Evolutionary conservation across 2,329 filamentous ascomycete genomes (phyloP).

Genomic region (Tolypocladium endophyticum): DNA sequence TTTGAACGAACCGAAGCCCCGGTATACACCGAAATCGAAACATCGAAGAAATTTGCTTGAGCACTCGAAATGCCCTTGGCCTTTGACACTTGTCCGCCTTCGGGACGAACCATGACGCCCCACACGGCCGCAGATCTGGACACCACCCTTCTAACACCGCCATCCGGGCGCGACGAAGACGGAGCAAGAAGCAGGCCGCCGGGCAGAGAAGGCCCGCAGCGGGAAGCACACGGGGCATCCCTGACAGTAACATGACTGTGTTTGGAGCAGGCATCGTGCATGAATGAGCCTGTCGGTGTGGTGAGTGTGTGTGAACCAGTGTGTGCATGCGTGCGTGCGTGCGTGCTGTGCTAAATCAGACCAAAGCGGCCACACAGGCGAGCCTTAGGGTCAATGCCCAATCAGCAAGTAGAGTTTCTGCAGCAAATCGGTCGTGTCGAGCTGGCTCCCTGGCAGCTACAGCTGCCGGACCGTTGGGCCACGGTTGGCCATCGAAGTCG

Average conservation of each 20-base stretch:
- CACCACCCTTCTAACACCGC: conserved; percentile 13
- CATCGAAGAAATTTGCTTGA: conserved; percentile 11
- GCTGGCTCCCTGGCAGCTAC: background rate
- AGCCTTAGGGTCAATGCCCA: conserved; percentile 5
- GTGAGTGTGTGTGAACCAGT: background rate
- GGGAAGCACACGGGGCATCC: conserved; percentile 13
- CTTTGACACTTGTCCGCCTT: conserved; percentile 25
- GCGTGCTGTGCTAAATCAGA: background rate
- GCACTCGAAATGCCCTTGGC: conserved; percentile 19
- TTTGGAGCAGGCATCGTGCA: conserved; percentile 6
- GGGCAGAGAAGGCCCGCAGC: conserved; percentile 11
- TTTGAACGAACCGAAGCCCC: conserved; percentile 20
- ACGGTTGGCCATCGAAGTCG: background rate
- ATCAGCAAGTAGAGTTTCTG: conserved; percentile 4
- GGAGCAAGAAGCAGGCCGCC: background rate
- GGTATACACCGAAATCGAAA: conserved; percentile 24
- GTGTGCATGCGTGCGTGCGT: background rate
- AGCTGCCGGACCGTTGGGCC: background rate
- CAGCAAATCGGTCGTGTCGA: background rate
- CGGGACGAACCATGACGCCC: conserved; percentile 27
- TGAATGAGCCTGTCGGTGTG: background rate
- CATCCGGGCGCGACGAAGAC: background rate
- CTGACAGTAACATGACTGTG: background rate
- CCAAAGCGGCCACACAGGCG: background rate
- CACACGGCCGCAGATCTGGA: conserved; percentile 30